Evolutionary conservation across 2,329 filamentous ascomycete species (phyloP).

Genomic region (Colletotrichum euphorbiae): DNA sequence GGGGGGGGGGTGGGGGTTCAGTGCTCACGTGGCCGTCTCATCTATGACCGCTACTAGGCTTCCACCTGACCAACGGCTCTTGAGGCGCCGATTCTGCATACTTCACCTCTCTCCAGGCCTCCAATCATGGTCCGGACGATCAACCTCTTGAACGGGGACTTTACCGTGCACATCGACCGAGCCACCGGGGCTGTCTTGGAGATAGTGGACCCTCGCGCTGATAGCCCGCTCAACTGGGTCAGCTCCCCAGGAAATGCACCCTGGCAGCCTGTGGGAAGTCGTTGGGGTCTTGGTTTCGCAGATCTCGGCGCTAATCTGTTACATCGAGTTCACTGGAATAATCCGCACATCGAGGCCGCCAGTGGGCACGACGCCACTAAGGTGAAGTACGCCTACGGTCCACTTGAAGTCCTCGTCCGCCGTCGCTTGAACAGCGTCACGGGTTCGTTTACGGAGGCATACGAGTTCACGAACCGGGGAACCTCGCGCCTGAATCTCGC

Average conservation of each 20-base stretch:
- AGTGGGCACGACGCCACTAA: background rate
- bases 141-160: slow-evolving; percentile 26
- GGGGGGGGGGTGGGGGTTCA: too few species aligned
- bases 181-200: slow-evolving; percentile 27
- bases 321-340: slow-evolving; percentile 34
- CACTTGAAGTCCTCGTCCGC: slow-evolving; percentile 23
- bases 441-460: slow-evolving; percentile 28
- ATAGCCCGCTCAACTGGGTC: slow-evolving; percentile 34
- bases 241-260: slow-evolving; percentile 35
- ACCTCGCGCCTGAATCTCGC: slow-evolving; percentile 14
- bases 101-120: too few species aligned
- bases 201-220: slow-evolving; percentile 14
- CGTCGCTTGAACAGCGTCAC: slow-evolving; percentile 14
- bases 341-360: slow-evolving; percentile 16
- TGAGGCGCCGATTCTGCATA: too few species aligned
- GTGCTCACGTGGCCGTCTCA: slow-evolving; percentile 2
- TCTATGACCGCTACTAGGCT: background rate
- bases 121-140: slow-evolving; percentile 27
- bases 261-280: slow-evolving; percentile 37
- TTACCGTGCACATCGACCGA: slow-evolving; percentile 24
- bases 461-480: slow-evolving; percentile 29
- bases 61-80: background rate
- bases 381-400: slow-evolving; percentile 10
- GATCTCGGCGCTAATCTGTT: slow-evolving; percentile 26
- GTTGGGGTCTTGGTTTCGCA: slow-evolving; percentile 35